Conservation (phyloP, 192 early-diverging fungal genomes). For the Mortierella hygrophila region DNA sequence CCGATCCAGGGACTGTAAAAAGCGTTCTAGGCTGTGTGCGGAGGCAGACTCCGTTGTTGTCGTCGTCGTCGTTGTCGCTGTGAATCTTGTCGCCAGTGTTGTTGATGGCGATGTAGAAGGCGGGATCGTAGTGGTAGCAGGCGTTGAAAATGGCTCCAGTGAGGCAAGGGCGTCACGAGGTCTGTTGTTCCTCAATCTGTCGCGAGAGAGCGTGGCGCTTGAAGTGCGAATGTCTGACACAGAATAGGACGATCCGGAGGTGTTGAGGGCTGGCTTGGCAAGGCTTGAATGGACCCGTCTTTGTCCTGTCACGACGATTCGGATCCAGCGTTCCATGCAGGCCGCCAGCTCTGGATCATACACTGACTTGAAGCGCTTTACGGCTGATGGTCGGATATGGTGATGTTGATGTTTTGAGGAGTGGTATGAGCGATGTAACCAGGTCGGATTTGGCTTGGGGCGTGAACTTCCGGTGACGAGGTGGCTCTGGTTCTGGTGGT, state of each 20-base stretch:
- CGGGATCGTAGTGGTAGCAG: not conserved
- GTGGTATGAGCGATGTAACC: not conserved
- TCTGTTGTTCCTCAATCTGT: not conserved
- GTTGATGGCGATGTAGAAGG: not conserved
- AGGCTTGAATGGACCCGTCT: slow-evolving; percentile 26
- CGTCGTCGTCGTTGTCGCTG: not conserved
- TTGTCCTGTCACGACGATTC: slow-evolving; percentile 20
- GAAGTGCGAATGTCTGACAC: slow-evolving; percentile 1
- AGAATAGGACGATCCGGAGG: slow-evolving; percentile 13
- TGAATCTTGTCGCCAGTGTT: not conserved
- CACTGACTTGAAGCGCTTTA: not conserved
- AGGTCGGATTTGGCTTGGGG: not conserved
- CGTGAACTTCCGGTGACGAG: not conserved
- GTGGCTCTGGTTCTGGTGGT: too few relatives aligned
- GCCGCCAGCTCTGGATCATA: slow-evolving; percentile 41
- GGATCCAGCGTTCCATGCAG: slow-evolving; percentile 49
- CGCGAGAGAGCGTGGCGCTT: too few relatives aligned
- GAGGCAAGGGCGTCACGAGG: not conserved
- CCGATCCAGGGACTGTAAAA: slow-evolving; percentile 12
- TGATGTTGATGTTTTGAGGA: not conserved
- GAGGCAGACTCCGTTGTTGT: not conserved
- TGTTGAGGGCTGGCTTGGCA: slow-evolving; percentile 14
- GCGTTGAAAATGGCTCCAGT: not conserved
- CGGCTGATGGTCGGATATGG: not conserved
- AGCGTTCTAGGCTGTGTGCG: not conserved